Evolutionary conservation across 352 stramenopile species (phyloP), one percentile per base, ranked within the genome.

Genomic region (Salisapilia sapeloensis): DNA sequence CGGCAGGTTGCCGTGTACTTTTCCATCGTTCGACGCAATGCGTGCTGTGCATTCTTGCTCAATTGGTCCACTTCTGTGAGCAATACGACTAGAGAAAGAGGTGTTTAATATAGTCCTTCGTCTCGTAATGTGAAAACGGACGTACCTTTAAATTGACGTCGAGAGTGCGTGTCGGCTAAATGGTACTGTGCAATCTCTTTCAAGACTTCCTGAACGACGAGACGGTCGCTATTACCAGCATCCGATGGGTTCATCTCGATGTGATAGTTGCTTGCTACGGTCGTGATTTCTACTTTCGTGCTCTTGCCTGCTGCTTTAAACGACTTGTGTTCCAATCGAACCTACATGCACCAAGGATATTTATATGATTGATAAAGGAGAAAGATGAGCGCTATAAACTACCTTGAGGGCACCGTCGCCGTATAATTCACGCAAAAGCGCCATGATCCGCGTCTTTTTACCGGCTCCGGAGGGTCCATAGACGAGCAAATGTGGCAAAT

Each of bases 181-280:
- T 84, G 67, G 49, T 84, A 91, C 51, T 96, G 74, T 7, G 96
- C 95, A 46, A 99, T 99, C 65, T 99, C 94, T 59, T 99, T 99
- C 46, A 99, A 96, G 34, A 99, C 89, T 50, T 99, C 92, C 56
- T 99, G 94, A 26, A 98, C 84, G 21, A 99, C 89, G 31, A 93
- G 93, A 6, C 92, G 80, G 64, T 99, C 96, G 52, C 94, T 94
- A 30, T 78, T 92, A 15, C 95, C 95, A 16, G 84, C 94, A 52
- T 99, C 96, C 28, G 80, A 94, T 25, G 96, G 93, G 46, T 96
- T 97, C 63, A 99, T 95, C 60, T 99, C 95, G 30, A 99, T 97
- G 60, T 99, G 96, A 60, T 98, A 98, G 54, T 96, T 97, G 58
- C 70, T 96, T 14, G 82, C 87, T 9, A 99, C 79, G 24, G 95